These are phyloP conservation scores for Vitellaria paradoxa DNA, from an alignment of 179 eudicot species.

Conservation along the genomic window DNA sequence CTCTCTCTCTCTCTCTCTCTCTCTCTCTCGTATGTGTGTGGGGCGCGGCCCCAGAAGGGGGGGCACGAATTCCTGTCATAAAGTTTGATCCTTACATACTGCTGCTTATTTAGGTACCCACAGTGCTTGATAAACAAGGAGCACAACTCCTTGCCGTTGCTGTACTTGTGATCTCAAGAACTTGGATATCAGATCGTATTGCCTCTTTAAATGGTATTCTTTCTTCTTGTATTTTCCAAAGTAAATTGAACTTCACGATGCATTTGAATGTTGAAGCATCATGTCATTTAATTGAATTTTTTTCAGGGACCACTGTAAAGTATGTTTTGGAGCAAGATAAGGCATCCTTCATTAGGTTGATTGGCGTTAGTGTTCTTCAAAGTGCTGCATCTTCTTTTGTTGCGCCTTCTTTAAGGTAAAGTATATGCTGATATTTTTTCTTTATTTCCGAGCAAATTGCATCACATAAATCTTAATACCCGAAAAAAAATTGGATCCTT, in stretches of 20 bases:
- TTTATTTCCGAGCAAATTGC: neutral
- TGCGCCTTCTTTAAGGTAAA: conserved; percentile 92
- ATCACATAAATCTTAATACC: too few species aligned
- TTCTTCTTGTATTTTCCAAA: neutral
- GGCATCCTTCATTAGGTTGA: conserved; percentile 73
- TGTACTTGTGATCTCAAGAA: conserved; percentile 84
- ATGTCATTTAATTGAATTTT: conserved; percentile 13
- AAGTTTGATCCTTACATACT: conserved; percentile 17
- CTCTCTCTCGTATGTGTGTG: too few species aligned
- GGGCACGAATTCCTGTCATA: neutral
- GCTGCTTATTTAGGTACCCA: conserved; percentile 67
- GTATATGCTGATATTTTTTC: neutral
- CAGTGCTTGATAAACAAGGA: conserved; percentile 92
- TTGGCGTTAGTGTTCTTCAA: conserved; percentile 84
- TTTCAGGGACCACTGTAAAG: conserved; percentile 88
- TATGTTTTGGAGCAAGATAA: conserved; percentile 94
- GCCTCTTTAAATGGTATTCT: conserved; percentile 86
- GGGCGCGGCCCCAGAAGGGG: too few species aligned
- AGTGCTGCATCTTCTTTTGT: conserved; percentile 96
- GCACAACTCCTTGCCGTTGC: conserved; percentile 95
- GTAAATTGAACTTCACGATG: neutral
- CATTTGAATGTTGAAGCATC: neutral
- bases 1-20: too few species aligned
- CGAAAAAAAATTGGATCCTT: neutral
- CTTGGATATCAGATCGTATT: conserved; percentile 93